Evolutionary conservation across 1,284 basidiomycete species (phyloP), one percentile per base, ranked within the genome.

Genomic region (Phaffia rhodozyma): DNA sequence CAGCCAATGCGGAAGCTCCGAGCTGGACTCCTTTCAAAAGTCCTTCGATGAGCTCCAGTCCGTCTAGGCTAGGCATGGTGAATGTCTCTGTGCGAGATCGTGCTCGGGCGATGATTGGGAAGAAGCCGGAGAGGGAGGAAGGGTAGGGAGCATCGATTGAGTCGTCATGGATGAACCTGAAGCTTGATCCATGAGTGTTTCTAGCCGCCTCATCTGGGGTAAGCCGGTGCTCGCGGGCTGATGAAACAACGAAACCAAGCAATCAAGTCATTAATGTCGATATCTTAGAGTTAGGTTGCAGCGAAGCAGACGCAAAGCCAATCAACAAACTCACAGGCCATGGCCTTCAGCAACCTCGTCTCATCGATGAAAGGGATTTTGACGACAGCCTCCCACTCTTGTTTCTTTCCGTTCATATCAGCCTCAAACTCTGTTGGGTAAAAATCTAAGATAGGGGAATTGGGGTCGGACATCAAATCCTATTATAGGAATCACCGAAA

Each of bases 351-450:
- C 21, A 99, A 76, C 58, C 90, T 80, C 21, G 79, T 72, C 75
- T 96, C 85, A 58, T 97, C 86, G 68, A 99, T 98, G 76, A 99
- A 99, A 0, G 96, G 96, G 70, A 99, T 97, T 78, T 98, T 97
- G 66, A 98, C 91, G 66, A 98, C 84, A 0, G 94, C 94, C 75
- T 99, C 96, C 96, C 96, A 98, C 47, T 97, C 93, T 71, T 87
- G 85, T 75, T 94, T 98, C 81, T 99, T 98, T 58, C 96, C 96
- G 71, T 98, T 98, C 72, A 97, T 77, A 77, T 99, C 96, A 68
- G 84, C 84, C 69, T 91, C 91, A 70, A 97, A 98, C 61, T 90
- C 84, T 20, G 78, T 69, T 0, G 96, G 96, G 74, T 98, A 99
- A 78, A 98, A 98, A 73, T 96, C 90, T 61, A 90, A 76, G 71